phyloP scores from a whole-genome alignment of 345 rosid genomes.

The Eutrema yunnanense region DNA sequence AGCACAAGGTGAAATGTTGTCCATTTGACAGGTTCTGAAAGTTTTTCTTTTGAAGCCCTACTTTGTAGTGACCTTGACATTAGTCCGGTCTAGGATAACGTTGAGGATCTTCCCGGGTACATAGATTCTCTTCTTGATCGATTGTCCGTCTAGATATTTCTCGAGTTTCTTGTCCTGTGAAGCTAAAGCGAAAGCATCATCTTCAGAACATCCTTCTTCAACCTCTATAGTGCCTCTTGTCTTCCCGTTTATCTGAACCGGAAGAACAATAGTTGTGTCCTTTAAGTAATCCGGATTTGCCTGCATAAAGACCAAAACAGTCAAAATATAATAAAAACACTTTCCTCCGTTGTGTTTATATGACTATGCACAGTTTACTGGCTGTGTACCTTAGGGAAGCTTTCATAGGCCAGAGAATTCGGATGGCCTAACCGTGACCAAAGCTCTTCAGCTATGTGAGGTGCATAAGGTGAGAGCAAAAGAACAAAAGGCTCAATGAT shows the following conservation, averaged over 20 bases:
- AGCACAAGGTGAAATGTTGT: not conserved
- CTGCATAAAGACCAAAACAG: slow-evolving; percentile 37
- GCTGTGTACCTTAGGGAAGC: slow-evolving; percentile 54
- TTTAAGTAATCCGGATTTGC: slow-evolving; percentile 66
- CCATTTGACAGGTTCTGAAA: slow-evolving; percentile 3
- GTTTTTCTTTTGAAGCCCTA: not conserved
- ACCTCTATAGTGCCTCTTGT: slow-evolving; percentile 84
- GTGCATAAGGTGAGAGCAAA: slow-evolving; percentile 86
- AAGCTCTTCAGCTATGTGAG: slow-evolving; percentile 95
- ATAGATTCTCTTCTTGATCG: slow-evolving; percentile 65
- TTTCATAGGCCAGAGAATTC: slow-evolving; percentile 56
- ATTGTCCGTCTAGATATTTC: slow-evolving; percentile 54
- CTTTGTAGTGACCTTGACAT: slow-evolving; percentile 43
- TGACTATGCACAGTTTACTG: not conserved
- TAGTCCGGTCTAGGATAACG: slow-evolving; percentile 60
- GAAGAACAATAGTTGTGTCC: slow-evolving; percentile 57
- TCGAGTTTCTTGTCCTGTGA: slow-evolving; percentile 53
- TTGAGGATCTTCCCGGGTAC: slow-evolving; percentile 90
- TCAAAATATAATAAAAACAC: not conserved
- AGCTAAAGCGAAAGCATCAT: slow-evolving; percentile 70
- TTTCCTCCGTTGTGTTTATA: not conserved
- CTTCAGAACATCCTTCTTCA: slow-evolving; percentile 84
- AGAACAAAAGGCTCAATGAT: slow-evolving; percentile 65
- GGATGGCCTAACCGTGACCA: slow-evolving; percentile 78
- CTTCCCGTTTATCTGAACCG: slow-evolving; percentile 97